phyloP scores from a whole-genome alignment of 108 stramenopile species.

The Nitzschia palea region DNA sequence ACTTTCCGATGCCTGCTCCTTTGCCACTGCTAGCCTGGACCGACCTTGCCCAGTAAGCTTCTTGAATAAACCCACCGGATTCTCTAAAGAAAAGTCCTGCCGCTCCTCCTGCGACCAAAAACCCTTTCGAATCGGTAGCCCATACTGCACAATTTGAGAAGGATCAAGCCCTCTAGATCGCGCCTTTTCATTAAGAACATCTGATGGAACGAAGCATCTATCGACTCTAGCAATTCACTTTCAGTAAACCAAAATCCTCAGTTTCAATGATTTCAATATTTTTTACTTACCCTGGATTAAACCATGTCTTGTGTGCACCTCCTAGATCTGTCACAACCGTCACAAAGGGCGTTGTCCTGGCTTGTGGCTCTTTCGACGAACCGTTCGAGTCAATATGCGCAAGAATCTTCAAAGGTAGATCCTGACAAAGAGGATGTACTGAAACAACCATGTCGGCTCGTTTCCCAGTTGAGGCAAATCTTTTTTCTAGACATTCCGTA shows the following conservation, averaged over 20 bases:
- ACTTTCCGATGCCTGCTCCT: constrained; percentile 1
- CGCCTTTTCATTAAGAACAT: constrained; percentile 69
- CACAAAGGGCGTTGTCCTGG: constrained; percentile 81
- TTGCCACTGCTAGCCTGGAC: no score
- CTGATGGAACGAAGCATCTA: constrained; percentile 90
- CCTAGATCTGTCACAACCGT: constrained; percentile 98
- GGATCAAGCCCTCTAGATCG: constrained; percentile 43
- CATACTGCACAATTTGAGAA: constrained; percentile 78
- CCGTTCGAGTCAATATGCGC: constrained; percentile 53
- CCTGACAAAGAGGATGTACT: constrained; percentile 95
- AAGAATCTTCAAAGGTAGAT: constrained; percentile 84
- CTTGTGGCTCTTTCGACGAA: constrained; percentile 5
- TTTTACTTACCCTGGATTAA: constrained; percentile 52
- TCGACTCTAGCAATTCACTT: constrained; percentile 60
- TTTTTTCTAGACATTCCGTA: constrained; percentile 55
- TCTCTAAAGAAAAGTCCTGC: background rate
- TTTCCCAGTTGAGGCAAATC: constrained; percentile 32
- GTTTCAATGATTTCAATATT: background rate
- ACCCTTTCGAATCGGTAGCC: constrained; percentile 93
- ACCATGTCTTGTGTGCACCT: constrained; percentile 95
- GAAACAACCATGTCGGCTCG: constrained; percentile 92
- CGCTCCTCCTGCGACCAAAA: constrained; percentile 66
- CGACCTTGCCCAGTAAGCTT: no score
- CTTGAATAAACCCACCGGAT: no score
- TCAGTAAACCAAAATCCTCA: no score